Conservation (phyloP, 345 rosid genomes). For the Gossypioides kirkii region DNA sequence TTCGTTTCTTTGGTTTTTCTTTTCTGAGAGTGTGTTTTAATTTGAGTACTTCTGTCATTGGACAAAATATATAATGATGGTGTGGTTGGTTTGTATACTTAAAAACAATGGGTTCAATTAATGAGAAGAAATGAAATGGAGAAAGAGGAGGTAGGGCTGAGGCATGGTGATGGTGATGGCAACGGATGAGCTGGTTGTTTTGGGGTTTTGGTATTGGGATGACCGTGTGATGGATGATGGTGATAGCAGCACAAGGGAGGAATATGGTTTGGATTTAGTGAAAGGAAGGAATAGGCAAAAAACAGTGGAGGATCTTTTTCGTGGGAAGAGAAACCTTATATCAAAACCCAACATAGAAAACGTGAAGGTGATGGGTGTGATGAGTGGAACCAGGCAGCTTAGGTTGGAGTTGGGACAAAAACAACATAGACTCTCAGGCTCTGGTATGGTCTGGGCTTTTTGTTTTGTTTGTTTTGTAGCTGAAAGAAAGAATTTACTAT, state of each 20-base stretch:
- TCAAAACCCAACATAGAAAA: constrained; percentile 30
- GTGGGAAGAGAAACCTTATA: constrained; percentile 52
- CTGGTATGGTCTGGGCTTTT: not conserved
- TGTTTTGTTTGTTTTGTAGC: not conserved
- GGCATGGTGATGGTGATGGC: not conserved
- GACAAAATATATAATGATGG: not conserved
- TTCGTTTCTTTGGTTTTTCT: not conserved
- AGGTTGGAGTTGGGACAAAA: constrained; percentile 8
- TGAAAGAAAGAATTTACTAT: not conserved
- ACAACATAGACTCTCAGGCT: not conserved
- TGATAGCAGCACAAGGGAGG: not conserved
- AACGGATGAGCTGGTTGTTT: not conserved
- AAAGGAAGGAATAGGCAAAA: constrained; percentile 5
- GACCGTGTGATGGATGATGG: not conserved
- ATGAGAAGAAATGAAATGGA: not conserved
- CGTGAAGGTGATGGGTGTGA: constrained; percentile 10
- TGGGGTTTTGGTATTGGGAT: not conserved
- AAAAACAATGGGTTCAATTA: constrained; percentile 2
- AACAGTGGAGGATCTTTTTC: constrained; percentile 44
- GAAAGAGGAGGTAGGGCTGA: not conserved
- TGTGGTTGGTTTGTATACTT: constrained; percentile 27
- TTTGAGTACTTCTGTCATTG: not conserved
- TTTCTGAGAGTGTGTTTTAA: not conserved
- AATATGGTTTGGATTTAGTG: not conserved
- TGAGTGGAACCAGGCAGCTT: constrained; percentile 16